Evolutionary conservation across 73 alveolate species (phyloP).

Genomic region (Urostyla sp.): DNA sequence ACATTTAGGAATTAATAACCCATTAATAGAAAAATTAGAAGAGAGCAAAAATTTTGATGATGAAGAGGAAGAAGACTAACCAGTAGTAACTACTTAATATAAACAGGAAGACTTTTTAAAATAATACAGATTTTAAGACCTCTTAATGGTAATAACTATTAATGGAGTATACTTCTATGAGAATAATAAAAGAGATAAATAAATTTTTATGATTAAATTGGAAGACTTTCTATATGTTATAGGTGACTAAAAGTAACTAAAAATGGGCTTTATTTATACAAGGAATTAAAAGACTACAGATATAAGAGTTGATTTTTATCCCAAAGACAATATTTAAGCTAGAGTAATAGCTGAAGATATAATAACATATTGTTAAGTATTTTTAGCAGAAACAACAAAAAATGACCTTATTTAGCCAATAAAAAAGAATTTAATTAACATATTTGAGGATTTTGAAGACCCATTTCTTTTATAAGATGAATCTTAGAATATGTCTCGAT

Average conservation of each 20-base stretch:
- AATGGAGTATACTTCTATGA: conserved; percentile 24
- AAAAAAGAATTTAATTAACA: conserved; percentile 30
- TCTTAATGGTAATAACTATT: conserved; percentile 19
- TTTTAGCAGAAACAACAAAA: conserved; percentile 50
- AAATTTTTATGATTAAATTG: not conserved
- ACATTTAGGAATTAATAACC: not conserved
- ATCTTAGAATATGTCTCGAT: not conserved
- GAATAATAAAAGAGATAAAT: conserved; percentile 29
- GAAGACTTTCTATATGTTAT: conserved; percentile 52
- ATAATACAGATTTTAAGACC: conserved; percentile 3
- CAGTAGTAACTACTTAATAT: not conserved
- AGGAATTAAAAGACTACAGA: conserved; percentile 1
- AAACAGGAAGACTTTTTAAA: conserved; percentile 2
- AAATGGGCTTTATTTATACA: conserved; percentile 18
- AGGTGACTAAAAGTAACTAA: conserved; percentile 23
- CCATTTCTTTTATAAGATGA: conserved; percentile 2
- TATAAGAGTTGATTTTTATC: conserved; percentile 22
- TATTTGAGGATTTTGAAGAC: conserved; percentile 52
- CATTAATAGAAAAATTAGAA: not conserved
- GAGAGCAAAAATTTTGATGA: not conserved
- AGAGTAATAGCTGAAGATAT: conserved; percentile 60
- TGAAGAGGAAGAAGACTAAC: conserved; percentile 8
- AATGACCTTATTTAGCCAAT: conserved; percentile 37
- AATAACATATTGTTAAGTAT: conserved; percentile 31
- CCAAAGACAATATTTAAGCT: conserved; percentile 19